Evolutionary conservation across 75 land plant genomes (phyloP), one percentile per base, ranked within the genome.

Genomic region (Selaginella moellendorffii): DNA sequence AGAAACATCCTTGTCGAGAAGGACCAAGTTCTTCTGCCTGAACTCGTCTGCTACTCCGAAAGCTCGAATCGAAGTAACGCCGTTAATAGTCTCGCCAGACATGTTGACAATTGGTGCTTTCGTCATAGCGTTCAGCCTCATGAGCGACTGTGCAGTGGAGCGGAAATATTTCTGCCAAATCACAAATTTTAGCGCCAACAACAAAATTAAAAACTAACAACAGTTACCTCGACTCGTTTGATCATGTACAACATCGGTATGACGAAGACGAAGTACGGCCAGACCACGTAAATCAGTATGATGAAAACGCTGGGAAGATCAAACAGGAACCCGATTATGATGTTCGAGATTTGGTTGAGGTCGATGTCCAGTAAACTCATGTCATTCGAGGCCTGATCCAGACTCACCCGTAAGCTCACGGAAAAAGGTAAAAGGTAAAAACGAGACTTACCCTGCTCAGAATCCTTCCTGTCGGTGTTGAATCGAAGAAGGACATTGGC

Each of bases 341-440:
- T 56, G 24, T n/a, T 24, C 21, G 59, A 56, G 24, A 56, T 19
- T 56, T 56, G 59, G 59, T 21, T 56, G n/a, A 56, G 25, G n/a
- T 56, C 59, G n/a, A 56, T 56, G 21, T 56, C 59, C 59, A 56
- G 59, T 19, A 56, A 56, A 56, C 59, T 56, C 59, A 56, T 56
- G 59, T 56, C 59, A 56, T 24, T 56, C 24, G 59, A 56, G 5
- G 24, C 59, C 59, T 56, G 24, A 8, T 8, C n/a, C n/a, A n/a
- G n/a, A n/a, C n/a, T n/a, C n/a, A n/a, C n/a, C 10, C 46, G 14
- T 14, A 36, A 5, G 46, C 46, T 5, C 46, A 36, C 46, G 46
- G 10, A 36, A n/a, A n/a, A n/a, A n/a, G n/a, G n/a, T n/a, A n/a
- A n/a, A n/a, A n/a, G n/a, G n/a, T n/a, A n/a, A n/a, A n/a, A 5